Evolutionary conservation across 2,329 filamentous ascomycete species (phyloP).

Genomic region (Helotiales sp.): DNA sequence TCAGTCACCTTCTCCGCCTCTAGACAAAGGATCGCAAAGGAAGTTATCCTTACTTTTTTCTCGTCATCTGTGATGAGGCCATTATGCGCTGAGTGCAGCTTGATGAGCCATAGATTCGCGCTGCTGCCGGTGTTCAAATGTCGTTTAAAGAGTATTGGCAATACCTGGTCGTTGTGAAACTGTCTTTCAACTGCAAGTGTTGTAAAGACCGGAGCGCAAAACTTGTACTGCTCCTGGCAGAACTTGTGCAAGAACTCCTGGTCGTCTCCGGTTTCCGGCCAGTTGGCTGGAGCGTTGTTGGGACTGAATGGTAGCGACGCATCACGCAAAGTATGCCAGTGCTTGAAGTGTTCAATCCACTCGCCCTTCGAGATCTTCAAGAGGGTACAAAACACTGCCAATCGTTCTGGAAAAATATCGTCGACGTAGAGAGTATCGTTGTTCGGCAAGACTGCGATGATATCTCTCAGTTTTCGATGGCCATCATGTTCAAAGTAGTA

Average conservation of each 20-base stretch:
- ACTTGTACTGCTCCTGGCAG: conserved; percentile 31
- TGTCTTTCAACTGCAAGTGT: conserved; percentile 21
- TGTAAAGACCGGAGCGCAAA: conserved; percentile 27
- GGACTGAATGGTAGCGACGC: conserved; percentile 28
- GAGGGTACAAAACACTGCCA: neutral
- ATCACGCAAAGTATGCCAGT: conserved; percentile 20
- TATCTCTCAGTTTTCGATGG: neutral
- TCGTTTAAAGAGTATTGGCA: conserved; percentile 30
- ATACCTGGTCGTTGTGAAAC: conserved; percentile 25
- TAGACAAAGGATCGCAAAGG: no score
- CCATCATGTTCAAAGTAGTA: neutral
- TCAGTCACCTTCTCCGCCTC: neutral
- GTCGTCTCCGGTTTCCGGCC: conserved; percentile 14
- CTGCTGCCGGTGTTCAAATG: conserved; percentile 16
- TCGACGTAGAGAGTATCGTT: neutral
- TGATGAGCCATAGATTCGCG: conserved; percentile 25
- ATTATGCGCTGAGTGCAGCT: conserved; percentile 30
- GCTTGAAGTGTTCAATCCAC: conserved; percentile 22
- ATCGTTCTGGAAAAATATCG: neutral
- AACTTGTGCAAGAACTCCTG: conserved; percentile 27
- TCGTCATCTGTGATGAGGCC: conserved; percentile 10
- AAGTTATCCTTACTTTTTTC: conserved; percentile 3
- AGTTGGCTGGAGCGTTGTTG: conserved; percentile 16
- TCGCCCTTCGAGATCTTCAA: conserved; percentile 1
- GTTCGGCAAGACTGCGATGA: neutral